These are phyloP conservation scores for Penicillium canariense DNA, from an alignment of 495 filamentous ascomycete genomes.

Conservation along the genomic window DNA sequence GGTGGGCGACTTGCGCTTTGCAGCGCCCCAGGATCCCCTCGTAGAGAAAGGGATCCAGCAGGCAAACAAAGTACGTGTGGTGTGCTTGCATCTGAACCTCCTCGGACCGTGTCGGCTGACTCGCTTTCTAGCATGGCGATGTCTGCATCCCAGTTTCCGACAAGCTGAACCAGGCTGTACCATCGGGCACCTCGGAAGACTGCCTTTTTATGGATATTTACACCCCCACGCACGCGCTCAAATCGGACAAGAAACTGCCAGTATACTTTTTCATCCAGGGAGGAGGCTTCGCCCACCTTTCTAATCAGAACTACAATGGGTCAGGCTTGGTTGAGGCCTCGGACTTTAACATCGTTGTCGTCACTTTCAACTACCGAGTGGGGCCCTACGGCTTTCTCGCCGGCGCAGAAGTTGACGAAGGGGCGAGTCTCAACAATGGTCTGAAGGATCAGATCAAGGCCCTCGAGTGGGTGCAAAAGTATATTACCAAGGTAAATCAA, in stretches of 20 bases:
- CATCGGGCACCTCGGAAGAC: conserved; percentile 56
- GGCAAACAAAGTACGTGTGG: conserved; percentile 41
- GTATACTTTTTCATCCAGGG: conserved; percentile 76
- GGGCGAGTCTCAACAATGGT: conserved; percentile 63
- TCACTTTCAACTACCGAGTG: conserved; percentile 79
- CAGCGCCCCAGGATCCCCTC: conserved; percentile 54
- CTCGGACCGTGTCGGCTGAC: not conserved
- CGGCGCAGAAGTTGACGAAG: conserved; percentile 53
- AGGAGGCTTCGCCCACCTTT: conserved; percentile 65
- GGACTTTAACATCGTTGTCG: conserved; percentile 59
- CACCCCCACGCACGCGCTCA: conserved; percentile 54
- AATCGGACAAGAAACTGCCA: conserved; percentile 47
- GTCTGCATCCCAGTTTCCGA: conserved; percentile 51
- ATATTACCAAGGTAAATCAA: conserved; percentile 52
- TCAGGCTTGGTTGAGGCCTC: conserved; percentile 58
- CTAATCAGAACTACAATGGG: conserved; percentile 67
- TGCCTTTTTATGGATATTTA: conserved; percentile 77
- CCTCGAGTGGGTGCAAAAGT: conserved; percentile 65
- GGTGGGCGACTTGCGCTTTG: conserved; percentile 56
- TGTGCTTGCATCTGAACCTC: not conserved
- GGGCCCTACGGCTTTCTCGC: conserved; percentile 74
- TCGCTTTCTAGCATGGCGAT: conserved; percentile 37
- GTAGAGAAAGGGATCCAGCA: conserved; percentile 36
- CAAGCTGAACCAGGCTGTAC: conserved; percentile 28
- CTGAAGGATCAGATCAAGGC: conserved; percentile 67